Evolutionary conservation across 1,284 basidiomycete genomes (phyloP), one percentile per base, ranked within the genome.

Genomic region (Trichosporon asahii): DNA sequence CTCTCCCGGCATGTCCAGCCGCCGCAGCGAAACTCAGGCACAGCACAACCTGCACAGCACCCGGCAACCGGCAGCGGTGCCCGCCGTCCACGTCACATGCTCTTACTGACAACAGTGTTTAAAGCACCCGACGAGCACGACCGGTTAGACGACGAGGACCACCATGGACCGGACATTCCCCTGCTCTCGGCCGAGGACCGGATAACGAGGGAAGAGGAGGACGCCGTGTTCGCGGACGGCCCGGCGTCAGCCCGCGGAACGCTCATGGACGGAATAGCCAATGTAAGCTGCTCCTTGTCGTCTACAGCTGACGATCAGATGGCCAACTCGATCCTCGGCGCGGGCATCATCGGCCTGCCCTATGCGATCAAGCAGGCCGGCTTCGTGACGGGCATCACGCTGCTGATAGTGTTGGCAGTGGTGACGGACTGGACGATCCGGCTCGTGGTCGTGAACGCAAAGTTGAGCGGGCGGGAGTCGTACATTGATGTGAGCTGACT

Each of bases 341-440:
- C 96, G 89, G 92, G 92, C 66, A 95, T 95, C 73, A 94, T 95
- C 76, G 93, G 90, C 90, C 85, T 98, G 25, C 95, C 95, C 0
- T 98, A 98, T 80, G 94, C 95, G 40, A 85, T 98, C 70, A 89
- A 90, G 75, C 92, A 96, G 85, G 94, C 95, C 27, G 95, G 95
- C 1, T 95, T 98, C 84, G 87, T 98, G 71, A 89, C 89, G 0
- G 97, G 97, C 6, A 84, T 98, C 14, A 67, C 90, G 9, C 87
- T 99, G 1, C 87, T 99, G 15, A 85, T 95, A 25, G 83, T 90
- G 7, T 86, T 99, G 14, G 95, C 93, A 60, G 87, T 85, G 27
- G 88, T 97, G 49, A 98, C 96, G 12, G 95, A 98, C 84, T 99
- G 96, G 96, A 99, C 97, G 3, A 98, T 99, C 72, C 90, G 95